Percentiles rank a stretch among this genome's conserved stretches.
Conservation (phyloP, 257 asterid genomes). For the Solanum habrochaites region DNA sequence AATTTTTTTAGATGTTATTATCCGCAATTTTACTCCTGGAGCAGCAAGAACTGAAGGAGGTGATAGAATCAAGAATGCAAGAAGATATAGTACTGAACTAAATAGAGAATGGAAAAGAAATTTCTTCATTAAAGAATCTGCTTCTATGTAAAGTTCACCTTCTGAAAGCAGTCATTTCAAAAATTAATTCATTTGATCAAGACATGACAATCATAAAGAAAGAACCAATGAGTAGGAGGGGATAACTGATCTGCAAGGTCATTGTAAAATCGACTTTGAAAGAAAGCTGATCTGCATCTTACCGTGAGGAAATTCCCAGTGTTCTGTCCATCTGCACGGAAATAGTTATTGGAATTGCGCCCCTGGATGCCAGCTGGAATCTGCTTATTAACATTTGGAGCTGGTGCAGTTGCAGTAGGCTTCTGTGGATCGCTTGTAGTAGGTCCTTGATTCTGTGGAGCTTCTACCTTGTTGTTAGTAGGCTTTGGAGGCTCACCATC, state of each 20-base stretch:
- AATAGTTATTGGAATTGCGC: constrained; percentile 46
- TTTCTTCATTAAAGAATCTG: neutral
- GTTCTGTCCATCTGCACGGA: constrained; percentile 75
- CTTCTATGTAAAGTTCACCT: neutral
- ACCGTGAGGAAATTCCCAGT: constrained; percentile 79
- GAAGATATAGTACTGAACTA: neutral
- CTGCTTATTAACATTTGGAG: constrained; percentile 31
- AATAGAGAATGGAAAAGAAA: neutral
- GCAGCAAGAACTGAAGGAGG: neutral
- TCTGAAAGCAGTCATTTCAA: neutral
- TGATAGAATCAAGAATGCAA: neutral
- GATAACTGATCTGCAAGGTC: neutral
- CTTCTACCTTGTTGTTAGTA: constrained; percentile 20
- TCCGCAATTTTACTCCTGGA: neutral
- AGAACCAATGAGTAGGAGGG: neutral
- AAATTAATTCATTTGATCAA: neutral
- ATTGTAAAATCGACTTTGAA: neutral
- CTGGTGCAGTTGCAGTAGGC: constrained; percentile 31
- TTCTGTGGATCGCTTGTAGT: constrained; percentile 29
- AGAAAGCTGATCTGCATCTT: constrained; percentile 3
- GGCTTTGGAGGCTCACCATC: constrained; percentile 58
- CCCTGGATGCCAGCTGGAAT: constrained; percentile 64
- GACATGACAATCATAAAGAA: neutral
- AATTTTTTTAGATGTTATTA: neutral
- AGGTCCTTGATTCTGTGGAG: constrained; percentile 30